Percentiles rank a stretch among this genome's conserved stretches.
Conservation (phyloP, 2,329 filamentous ascomycete species). For the Trichoderma atrobrunneum region DNA sequence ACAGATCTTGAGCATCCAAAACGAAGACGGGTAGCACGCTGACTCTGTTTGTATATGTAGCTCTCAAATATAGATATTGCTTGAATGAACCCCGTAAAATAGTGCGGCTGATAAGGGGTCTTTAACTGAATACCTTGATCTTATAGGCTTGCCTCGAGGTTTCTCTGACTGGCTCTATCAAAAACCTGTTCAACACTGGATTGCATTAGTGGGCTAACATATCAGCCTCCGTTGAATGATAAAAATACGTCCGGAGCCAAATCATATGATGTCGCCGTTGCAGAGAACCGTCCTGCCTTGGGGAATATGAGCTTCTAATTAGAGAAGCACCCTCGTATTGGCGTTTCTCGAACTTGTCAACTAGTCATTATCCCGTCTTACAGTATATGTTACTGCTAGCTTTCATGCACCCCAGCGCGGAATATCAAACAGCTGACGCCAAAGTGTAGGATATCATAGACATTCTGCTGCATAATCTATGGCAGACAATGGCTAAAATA, state of each 20-base stretch:
- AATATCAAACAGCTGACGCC: not conserved
- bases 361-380: not conserved
- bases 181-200: not conserved
- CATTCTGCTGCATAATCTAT: not conserved
- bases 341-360: not conserved
- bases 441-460: not conserved
- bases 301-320: not conserved
- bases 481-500: not conserved
- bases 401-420: not conserved
- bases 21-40: no score
- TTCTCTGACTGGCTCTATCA: not conserved
- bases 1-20: not conserved
- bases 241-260: no score
- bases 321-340: not conserved
- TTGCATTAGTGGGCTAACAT: not conserved
- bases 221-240: no score
- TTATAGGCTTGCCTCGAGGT: not conserved
- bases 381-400: not conserved
- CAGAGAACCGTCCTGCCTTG: not conserved
- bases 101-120: no score
- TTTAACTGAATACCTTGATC: not conserved
- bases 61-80: no score
- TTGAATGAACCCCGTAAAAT: no score
- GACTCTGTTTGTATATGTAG: no score
- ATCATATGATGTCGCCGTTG: not conserved